Evolutionary conservation across 2,329 filamentous ascomycete species (phyloP).

Genomic region (Monosporascus sp.): DNA sequence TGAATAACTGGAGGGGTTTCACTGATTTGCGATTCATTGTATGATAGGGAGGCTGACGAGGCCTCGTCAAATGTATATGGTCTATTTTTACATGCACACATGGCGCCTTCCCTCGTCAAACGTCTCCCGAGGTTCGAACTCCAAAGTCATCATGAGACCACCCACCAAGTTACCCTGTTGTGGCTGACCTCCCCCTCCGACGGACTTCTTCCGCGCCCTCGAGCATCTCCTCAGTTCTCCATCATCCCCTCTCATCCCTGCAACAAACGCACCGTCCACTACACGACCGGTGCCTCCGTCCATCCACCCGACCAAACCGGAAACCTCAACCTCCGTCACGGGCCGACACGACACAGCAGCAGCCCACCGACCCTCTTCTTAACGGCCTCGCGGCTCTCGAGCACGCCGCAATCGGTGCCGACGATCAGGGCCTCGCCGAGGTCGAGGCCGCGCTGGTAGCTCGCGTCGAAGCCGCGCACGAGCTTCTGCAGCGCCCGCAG

Average conservation of each 20-base stretch:
- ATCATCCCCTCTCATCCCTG: no score
- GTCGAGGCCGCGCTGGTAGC: conserved; percentile 59
- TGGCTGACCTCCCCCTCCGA: no score
- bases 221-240: no score
- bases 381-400: conserved; percentile 79
- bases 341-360: conserved; percentile 63
- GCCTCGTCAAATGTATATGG: conserved; percentile 1
- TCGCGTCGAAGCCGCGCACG: conserved; percentile 60
- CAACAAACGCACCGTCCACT: no score
- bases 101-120: no score
- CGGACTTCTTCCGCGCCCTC: no score
- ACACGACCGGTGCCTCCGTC: no score
- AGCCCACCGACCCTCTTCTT: conserved; percentile 76
- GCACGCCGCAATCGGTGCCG: conserved; percentile 67
- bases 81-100: no score
- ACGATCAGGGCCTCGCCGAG: conserved; percentile 81
- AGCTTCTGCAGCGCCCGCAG: conserved; percentile 58
- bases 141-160: no score
- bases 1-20: neutral
- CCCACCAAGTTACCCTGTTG: no score
- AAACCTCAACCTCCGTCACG: conserved; percentile 7
- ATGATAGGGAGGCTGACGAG: neutral
- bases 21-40: neutral
- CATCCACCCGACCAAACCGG: neutral
- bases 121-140: no score